Evolutionary conservation across 2,329 filamentous ascomycete genomes (phyloP), one percentile per base, ranked within the genome.

Genomic region (Arthrinium puccinioides): DNA sequence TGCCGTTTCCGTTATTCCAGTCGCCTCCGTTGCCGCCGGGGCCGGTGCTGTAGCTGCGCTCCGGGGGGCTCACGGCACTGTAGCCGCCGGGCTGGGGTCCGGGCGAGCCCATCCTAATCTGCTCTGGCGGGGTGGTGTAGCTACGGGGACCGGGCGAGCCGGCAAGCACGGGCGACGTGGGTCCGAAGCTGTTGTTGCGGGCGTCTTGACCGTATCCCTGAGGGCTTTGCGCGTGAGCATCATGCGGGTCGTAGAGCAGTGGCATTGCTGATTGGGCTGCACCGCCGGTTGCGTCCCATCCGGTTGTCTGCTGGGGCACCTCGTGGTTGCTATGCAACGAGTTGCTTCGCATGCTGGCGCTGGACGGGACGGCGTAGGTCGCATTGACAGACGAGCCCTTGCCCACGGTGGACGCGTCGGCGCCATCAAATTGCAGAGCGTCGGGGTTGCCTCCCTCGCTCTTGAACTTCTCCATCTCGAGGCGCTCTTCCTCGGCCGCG

Each of bases 381-480:
- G 54, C 48, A 14, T 47, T 50, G n/a, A 45, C 41, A 28, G 50
- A 42, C 16, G 52, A 55, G 19, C 51, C 51, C 33, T 56, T 52
- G 26, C 52, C 50, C 38, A 56, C 52, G 15, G 59, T 55, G 30
- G 53, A 51, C 30, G 56, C 49, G 38, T 66, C 62, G 33, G 57
- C 43, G 15, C 55, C 60, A 21, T 57, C 51, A 33, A 52, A 57
- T 31, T 50, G 44, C 41, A 72, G 64, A 15, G 59, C 56, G 49
- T 74, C 71, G 1, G 70, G 67, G 51, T 74, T 54, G 44, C 70
- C 51, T 29, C 71, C 71, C 37, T 57, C 59, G 43, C 61, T 65
- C 39, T 63, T 59, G 59, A 71, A 70, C 10, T 63, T 57, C 44
- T 74, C 69, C 26, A 75, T 54, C 51, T 77, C 74, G 4, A 66